Conservation (phyloP, 768 basidiomycete genomes). For the Coprinopsis cinerea region DNA sequence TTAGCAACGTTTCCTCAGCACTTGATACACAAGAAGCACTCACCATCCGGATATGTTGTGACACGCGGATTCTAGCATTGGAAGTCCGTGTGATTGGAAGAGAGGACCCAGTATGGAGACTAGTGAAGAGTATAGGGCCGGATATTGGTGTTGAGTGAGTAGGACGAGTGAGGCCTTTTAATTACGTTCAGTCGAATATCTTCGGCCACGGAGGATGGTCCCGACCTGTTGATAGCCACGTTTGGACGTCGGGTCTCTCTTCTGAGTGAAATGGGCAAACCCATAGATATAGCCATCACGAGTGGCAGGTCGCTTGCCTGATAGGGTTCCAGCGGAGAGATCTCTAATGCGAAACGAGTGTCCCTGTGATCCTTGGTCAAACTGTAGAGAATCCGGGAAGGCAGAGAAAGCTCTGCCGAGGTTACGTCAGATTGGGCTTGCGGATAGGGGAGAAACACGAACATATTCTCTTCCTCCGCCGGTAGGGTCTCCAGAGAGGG, state of each 20-base stretch:
- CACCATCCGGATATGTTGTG: constrained; percentile 84
- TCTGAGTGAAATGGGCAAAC: constrained; percentile 72
- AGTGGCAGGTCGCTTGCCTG: constrained; percentile 29
- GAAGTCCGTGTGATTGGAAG: constrained; percentile 63
- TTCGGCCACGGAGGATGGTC: not conserved
- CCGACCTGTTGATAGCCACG: constrained; percentile 77
- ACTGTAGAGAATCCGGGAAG: constrained; percentile 85
- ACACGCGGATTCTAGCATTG: constrained; percentile 83
- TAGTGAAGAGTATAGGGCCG: constrained; percentile 74
- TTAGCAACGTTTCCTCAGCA: constrained; percentile 1
- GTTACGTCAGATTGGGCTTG: constrained; percentile 2
- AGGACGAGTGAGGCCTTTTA: constrained; percentile 81
- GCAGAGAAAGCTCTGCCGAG: constrained; percentile 79
- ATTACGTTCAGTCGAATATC: constrained; percentile 2
- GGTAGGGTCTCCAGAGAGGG: constrained; percentile 61
- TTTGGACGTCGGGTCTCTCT: constrained; percentile 55
- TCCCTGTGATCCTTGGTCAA: constrained; percentile 75
- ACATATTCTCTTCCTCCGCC: constrained; percentile 82
- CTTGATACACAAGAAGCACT: constrained; percentile 19
- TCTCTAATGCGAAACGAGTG: constrained; percentile 85
- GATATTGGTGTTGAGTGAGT: constrained; percentile 73
- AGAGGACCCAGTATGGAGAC: constrained; percentile 65
- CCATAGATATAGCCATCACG: constrained; percentile 73
- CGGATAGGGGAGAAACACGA: constrained; percentile 20
- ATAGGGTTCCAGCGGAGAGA: constrained; percentile 22